These are phyloP conservation scores for Zopfia rhizophila DNA, from an alignment of 2,329 filamentous ascomycete species.

Conservation along the genomic window DNA sequence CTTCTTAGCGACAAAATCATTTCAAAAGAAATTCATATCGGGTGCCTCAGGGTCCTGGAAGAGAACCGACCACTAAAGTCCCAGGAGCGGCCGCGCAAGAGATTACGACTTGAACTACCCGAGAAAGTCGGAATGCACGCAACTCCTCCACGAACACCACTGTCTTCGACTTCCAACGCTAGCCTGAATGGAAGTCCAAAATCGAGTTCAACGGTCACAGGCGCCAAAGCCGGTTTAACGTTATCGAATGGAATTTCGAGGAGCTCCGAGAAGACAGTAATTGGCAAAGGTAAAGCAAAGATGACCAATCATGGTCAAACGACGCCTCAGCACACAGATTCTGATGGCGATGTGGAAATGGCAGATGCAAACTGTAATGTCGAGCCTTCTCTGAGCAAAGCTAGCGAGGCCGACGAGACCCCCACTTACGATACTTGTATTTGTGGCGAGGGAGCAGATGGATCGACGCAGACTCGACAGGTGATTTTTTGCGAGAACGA, in stretches of 20 bases:
- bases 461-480: conserved; percentile 5
- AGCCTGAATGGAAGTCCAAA: background rate
- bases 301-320: conserved; percentile 16
- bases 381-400: background rate
- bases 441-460: conserved; percentile 30
- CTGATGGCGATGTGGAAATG: conserved; percentile 25
- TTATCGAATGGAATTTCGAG: too few species aligned
- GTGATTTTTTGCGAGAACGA: conserved; percentile 27
- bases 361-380: background rate
- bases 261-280: too few species aligned
- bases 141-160: too few species aligned
- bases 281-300: conserved; percentile 22
- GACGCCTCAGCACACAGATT: conserved; percentile 26
- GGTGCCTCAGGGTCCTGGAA: conserved; percentile 21
- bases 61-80: background rate
- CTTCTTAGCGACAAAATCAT: conserved; percentile 43
- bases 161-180: too few species aligned
- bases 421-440: conserved; percentile 24
- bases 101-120: background rate
- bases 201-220: too few species aligned
- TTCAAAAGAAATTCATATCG: conserved; percentile 26
- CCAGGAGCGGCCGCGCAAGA: background rate
- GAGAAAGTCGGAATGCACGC: background rate
- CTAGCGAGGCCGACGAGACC: conserved; percentile 10
- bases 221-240: too few species aligned